phyloP scores from a whole-genome alignment of 2,329 filamentous ascomycete species.

The Diaporthe destruens region DNA sequence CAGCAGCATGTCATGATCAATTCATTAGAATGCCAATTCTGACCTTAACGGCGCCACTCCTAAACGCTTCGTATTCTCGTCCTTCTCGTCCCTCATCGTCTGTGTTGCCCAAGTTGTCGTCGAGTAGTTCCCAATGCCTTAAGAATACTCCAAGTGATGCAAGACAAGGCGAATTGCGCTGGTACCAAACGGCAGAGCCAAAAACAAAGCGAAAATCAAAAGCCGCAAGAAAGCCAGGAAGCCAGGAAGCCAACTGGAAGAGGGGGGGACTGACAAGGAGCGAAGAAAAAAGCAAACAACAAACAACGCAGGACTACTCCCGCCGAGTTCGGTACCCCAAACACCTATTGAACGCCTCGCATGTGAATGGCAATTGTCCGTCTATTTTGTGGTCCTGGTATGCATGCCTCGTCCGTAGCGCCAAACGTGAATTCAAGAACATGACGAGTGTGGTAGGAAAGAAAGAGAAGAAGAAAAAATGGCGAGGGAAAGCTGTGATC shows the following conservation, averaged over 20 bases:
- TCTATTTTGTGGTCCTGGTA: constrained; percentile 39
- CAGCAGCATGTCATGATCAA: constrained; percentile 19
- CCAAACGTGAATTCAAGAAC: constrained; percentile 6
- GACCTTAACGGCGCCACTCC: not conserved
- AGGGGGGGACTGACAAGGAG: too few relatives aligned
- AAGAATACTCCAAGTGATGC: constrained; percentile 22
- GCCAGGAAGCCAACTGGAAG: not conserved
- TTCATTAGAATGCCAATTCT: too few relatives aligned
- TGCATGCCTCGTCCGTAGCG: constrained; percentile 37
- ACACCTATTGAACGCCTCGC: constrained; percentile 34
- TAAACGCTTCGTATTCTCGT: constrained; percentile 8
- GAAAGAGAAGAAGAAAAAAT: not conserved
- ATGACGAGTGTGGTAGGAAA: not conserved
- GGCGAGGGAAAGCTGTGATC: not conserved
- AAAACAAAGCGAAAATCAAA: not conserved
- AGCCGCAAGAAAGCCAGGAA: not conserved
- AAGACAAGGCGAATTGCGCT: constrained; percentile 6
- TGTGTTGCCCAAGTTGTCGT: constrained; percentile 1
- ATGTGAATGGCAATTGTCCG: constrained; percentile 12
- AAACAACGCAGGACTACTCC: not conserved
- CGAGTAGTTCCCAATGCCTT: not conserved
- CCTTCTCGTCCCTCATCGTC: not conserved
- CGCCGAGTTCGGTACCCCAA: not conserved
- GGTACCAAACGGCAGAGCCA: not conserved
- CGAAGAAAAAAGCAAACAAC: not conserved